These are phyloP conservation scores for Cenchrus americanus DNA, from an alignment of 176 grass and related monocot species.

Conservation along the genomic window DNA sequence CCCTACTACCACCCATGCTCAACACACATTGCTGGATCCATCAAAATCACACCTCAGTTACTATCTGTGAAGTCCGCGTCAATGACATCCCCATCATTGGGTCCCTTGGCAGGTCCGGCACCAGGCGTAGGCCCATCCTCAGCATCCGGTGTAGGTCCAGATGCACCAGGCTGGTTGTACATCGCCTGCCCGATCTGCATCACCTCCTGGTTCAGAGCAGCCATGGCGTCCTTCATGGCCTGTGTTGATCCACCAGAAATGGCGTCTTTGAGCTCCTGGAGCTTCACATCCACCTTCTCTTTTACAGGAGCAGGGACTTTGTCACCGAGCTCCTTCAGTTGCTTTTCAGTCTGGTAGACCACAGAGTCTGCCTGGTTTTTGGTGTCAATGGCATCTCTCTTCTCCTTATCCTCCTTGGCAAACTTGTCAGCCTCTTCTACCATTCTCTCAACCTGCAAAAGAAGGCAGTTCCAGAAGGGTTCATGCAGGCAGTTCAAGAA, in stretches of 20 bases:
- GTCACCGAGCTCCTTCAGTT: slow-evolving; percentile 90
- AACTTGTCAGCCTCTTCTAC: slow-evolving; percentile 91
- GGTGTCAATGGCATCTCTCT: slow-evolving; percentile 94
- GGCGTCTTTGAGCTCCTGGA: slow-evolving; percentile 86
- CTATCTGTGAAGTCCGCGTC: slow-evolving; percentile 95
- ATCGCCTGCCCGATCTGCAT: slow-evolving; percentile 95
- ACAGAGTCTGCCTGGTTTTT: slow-evolving; percentile 95
- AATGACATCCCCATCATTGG: slow-evolving; percentile 83
- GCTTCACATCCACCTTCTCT: slow-evolving; percentile 79
- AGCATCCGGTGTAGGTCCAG: slow-evolving; percentile 57
- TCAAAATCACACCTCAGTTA: slow-evolving; percentile 50
- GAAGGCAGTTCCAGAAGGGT: neutral
- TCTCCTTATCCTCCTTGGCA: slow-evolving; percentile 96
- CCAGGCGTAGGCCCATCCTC: slow-evolving; percentile 57
- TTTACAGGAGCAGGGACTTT: slow-evolving; percentile 87
- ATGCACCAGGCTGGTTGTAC: slow-evolving; percentile 75
- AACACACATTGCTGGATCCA: slow-evolving; percentile 1
- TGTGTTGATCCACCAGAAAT: slow-evolving; percentile 82
- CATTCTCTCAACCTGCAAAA: slow-evolving; percentile 91
- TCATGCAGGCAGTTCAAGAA: neutral
- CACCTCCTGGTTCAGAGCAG: slow-evolving; percentile 93
- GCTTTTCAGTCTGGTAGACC: slow-evolving; percentile 97
- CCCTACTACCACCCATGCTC: slow-evolving; percentile 25
- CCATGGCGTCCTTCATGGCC: slow-evolving; percentile 85
- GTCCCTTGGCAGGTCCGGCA: slow-evolving; percentile 50